These are phyloP conservation scores for Nothomitra cinnamomea DNA, from an alignment of 2,329 filamentous ascomycete genomes.

Conservation along the genomic window DNA sequence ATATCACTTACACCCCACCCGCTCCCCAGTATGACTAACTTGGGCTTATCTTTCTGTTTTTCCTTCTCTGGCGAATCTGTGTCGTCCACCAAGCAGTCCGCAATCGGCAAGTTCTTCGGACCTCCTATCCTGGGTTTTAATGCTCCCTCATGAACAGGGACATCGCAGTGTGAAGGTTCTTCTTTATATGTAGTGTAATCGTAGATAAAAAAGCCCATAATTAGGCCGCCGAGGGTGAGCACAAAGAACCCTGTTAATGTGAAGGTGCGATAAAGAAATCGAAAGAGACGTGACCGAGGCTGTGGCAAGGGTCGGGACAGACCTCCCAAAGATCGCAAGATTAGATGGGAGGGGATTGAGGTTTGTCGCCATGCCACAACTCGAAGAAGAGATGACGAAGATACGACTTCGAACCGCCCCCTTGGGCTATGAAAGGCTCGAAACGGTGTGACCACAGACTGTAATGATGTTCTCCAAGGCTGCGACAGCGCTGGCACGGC, in stretches of 20 bases:
- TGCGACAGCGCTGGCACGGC: background rate
- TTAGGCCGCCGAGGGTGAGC: constrained; percentile 46
- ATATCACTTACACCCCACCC: constrained; percentile 52
- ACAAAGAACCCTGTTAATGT: constrained; percentile 61
- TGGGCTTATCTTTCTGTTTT: constrained; percentile 70
- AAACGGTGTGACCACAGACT: background rate
- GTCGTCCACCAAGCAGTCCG: constrained; percentile 76
- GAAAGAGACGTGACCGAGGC: constrained; percentile 22
- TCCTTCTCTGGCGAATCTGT: constrained; percentile 58
- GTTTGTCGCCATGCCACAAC: background rate
- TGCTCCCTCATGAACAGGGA: constrained; percentile 70
- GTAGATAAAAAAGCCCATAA: constrained; percentile 81
- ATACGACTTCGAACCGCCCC: background rate
- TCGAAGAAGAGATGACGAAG: background rate
- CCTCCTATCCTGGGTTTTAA: constrained; percentile 68
- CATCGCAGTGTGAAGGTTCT: constrained; percentile 46
- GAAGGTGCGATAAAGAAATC: constrained; percentile 50
- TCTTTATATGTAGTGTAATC: constrained; percentile 84
- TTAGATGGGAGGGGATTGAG: background rate
- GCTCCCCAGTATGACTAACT: constrained; percentile 78
- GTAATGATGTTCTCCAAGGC: background rate
- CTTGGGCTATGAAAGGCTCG: constrained; percentile 2
- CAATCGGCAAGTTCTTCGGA: constrained; percentile 87
- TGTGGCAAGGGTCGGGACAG: constrained; percentile 9
- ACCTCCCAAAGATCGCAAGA: background rate